Evolutionary conservation across 345 rosid genomes (phyloP), one percentile per base, ranked within the genome.

Genomic region (Eucalyptus cladocalyx): DNA sequence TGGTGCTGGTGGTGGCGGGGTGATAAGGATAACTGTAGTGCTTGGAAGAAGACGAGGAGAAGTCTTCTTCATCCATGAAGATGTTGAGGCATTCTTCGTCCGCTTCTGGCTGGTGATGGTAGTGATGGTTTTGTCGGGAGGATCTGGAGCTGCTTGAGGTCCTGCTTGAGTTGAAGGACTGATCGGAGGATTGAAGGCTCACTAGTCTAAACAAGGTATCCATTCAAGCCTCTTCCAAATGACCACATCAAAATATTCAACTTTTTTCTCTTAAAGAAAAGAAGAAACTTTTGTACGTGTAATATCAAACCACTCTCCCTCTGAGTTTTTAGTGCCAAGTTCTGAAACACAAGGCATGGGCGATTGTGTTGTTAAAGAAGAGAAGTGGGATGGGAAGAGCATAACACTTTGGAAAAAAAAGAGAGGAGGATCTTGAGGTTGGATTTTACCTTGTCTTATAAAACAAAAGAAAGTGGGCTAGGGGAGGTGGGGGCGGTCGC

Each of bases 61-160:
- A 97, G 97, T 97, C 99, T 92, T 98, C 99, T 91, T 98, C 99
- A 95, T 98, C 99, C 99, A 97, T 98, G 97, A 95, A 97, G 95
- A 94, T 93, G 94, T 95, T 98, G 95, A 97, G 96, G 99, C 99
- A 98, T 96, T 95, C 99, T 94, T 96, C 95, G 92, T 95, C 93
- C 87, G 92, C 93, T 88, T 92, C 87, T 89, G 94, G 94, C 21
- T 93, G 93, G 90, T 91, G 89, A 91, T 90, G 91, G 88, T 88
- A 87, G 87, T 83, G 34, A 86, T 87, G 88, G 93, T 94, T 94
- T 90, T 95, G 97, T 91, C 90, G 94, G 67, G 98, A 95, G 87
- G 97, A 94, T 89, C 95, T 94, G 60, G 98, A 95, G 94, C 97
- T 96, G 90, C 97, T 95, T 34, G 98, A 94, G 90, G 96, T 97